Conservation (phyloP, 306 rosid genomes). For the Clitoria ternatea region DNA sequence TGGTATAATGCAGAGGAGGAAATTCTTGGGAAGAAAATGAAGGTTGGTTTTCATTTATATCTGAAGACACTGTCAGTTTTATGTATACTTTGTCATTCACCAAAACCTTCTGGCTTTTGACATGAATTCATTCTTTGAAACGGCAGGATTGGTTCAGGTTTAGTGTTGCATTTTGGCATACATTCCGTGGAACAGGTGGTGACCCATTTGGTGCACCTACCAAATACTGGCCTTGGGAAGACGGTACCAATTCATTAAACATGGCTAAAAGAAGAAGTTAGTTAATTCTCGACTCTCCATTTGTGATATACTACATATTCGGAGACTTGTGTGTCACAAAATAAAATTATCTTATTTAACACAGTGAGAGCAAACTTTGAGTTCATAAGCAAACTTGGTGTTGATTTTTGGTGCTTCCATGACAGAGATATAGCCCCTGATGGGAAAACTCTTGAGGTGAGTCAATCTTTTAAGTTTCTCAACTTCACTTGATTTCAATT, state of each 20-base stretch:
- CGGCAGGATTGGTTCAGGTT: slow-evolving; percentile 92
- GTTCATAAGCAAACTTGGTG: slow-evolving; percentile 87
- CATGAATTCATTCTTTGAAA: neutral
- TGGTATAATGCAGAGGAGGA: slow-evolving; percentile 89
- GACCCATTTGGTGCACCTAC: slow-evolving; percentile 94
- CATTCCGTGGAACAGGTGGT: slow-evolving; percentile 90
- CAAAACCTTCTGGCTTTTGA: slow-evolving; percentile 15
- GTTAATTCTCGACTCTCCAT: slow-evolving; percentile 13
- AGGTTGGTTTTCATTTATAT: slow-evolving; percentile 49
- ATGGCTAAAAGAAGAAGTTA: slow-evolving; percentile 97
- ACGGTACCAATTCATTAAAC: slow-evolving; percentile 82
- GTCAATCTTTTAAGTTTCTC: slow-evolving; percentile 7
- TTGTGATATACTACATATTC: slow-evolving; percentile 10
- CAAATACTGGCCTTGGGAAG: slow-evolving; percentile 95
- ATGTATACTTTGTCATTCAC: neutral
- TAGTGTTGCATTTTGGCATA: slow-evolving; percentile 98
- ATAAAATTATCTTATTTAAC: slow-evolving; percentile 10
- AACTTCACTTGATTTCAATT: neutral
- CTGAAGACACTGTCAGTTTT: neutral
- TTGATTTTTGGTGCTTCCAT: slow-evolving; percentile 90
- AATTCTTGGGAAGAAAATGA: slow-evolving; percentile 90
- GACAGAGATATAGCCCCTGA: slow-evolving; percentile 94
- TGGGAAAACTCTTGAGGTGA: slow-evolving; percentile 67
- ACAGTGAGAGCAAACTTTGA: slow-evolving; percentile 93
- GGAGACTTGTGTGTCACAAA: neutral